phyloP scores from a whole-genome alignment of 1,139 yeast genomes.

The Protomyces pachydermus region DNA sequence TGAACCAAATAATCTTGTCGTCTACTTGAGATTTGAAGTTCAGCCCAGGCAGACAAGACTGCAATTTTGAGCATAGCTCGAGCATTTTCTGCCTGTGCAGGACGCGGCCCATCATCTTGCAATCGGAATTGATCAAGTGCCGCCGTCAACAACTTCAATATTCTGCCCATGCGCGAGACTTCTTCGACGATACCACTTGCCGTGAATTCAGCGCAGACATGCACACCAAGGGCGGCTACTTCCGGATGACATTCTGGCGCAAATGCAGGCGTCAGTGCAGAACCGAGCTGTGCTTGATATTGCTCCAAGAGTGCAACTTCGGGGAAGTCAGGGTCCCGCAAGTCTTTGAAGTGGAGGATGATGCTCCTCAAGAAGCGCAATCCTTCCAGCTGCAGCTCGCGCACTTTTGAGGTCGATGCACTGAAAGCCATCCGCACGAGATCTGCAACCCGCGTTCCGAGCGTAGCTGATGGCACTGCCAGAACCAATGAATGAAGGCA shows the following conservation, averaged over 20 bases:
- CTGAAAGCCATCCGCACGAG: conserved; percentile 76
- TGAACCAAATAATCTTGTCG: conserved; percentile 42
- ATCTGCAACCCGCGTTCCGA: conserved; percentile 58
- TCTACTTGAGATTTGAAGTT: conserved; percentile 51
- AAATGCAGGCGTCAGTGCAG: conserved; percentile 90
- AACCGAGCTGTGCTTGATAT: conserved; percentile 88
- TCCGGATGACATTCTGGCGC: conserved; percentile 64
- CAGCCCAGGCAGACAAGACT: conserved; percentile 85
- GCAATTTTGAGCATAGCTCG: conserved; percentile 63
- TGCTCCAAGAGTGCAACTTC: conserved; percentile 74
- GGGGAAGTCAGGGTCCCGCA: conserved; percentile 69
- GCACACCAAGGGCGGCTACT: conserved; percentile 71
- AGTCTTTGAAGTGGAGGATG: conserved; percentile 45
- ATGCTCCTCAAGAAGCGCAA: conserved; percentile 60
- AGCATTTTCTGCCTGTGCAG: conserved; percentile 45
- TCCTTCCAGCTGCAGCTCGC: conserved; percentile 60
- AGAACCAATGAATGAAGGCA: conserved; percentile 53
- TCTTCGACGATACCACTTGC: conserved; percentile 51
- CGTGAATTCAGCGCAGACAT: conserved; percentile 72
- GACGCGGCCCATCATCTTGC: conserved; percentile 36
- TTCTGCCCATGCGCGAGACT: conserved; percentile 51
- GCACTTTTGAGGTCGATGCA: conserved; percentile 70
- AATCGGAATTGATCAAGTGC: conserved; percentile 55
- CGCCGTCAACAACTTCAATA: conserved; percentile 60
- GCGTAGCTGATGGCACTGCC: conserved; percentile 37